These are phyloP conservation scores for Westerdykella aurantiaca DNA, from an alignment of 2,329 filamentous ascomycete genomes.

Conservation along the genomic window DNA sequence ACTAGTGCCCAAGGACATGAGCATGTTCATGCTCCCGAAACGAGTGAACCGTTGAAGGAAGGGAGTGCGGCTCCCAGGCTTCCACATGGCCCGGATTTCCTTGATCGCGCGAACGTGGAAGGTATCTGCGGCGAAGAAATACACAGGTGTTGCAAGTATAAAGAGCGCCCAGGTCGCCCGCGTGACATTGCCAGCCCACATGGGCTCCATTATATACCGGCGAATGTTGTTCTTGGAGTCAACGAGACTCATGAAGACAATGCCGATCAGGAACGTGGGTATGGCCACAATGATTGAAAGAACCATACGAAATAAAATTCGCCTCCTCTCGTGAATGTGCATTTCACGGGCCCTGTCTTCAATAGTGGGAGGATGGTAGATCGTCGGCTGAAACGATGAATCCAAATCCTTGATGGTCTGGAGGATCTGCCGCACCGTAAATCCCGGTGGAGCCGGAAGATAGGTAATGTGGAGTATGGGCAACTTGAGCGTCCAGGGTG, in stretches of 20 bases:
- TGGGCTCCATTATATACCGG: conserved; percentile 63
- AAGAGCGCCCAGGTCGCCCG: conserved; percentile 75
- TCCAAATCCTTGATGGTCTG: conserved; percentile 61
- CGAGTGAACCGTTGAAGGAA: conserved; percentile 72
- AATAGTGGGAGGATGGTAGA: conserved; percentile 75
- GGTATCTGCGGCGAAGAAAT: conserved; percentile 77
- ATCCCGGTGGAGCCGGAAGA: conserved; percentile 56
- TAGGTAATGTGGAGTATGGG: conserved; percentile 70
- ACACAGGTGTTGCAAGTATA: conserved; percentile 76
- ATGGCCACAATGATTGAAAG: conserved; percentile 66
- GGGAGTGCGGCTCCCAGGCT: conserved; percentile 65
- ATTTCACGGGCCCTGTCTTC: conserved; percentile 75
- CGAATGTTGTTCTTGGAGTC: conserved; percentile 53
- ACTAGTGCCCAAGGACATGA: conserved; percentile 81
- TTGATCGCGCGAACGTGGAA: conserved; percentile 77
- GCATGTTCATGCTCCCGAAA: conserved; percentile 96
- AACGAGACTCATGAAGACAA: conserved; percentile 85
- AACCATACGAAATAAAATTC: conserved; percentile 63
- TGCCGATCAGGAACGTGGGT: conserved; percentile 79
- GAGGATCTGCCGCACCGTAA: conserved; percentile 73
- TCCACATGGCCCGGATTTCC: conserved; percentile 73
- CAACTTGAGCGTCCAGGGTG: conserved; percentile 50
- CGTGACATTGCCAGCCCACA: conserved; percentile 64
- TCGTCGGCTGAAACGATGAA: conserved; percentile 57
- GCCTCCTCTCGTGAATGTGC: conserved; percentile 61